Evolutionary conservation across 306 rosid genomes (phyloP), one percentile per base, ranked within the genome.

Genomic region (Fagus sylvatica): DNA sequence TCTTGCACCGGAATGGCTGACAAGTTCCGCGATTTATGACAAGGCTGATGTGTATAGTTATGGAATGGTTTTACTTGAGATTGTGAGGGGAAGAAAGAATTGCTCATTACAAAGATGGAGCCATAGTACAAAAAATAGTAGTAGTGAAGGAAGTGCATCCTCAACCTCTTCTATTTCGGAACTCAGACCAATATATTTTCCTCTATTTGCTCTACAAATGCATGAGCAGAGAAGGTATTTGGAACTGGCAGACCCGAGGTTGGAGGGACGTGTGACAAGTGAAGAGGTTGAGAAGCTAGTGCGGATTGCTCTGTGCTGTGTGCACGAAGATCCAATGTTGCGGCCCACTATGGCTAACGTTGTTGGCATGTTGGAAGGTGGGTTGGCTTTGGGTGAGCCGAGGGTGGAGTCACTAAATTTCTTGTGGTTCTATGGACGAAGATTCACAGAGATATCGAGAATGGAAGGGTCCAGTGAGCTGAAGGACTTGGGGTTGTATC

Each of bases 1-100:
- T 53, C 97, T 94, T 48, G 97, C 97, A 43, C 98, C 98, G 1
- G 97, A 94, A 81, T 94, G 98, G 97, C 92, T 94, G 1, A 94
- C 97, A 1, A 94, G 87, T 76, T 79, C 97, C 0, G 92, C 97
- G 1, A 92, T 94, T 43, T 84, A 97, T 2, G 97, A 94, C 19
- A 94, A 89, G 74, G 88, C 92, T 9, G 98, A 94, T 68, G 98
- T 94, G 5, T 94, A 94, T 37, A 88, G 97, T 79, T 94, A 69
- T 65, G 97, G 98, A 77, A 92, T 94, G 97, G 97, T 94, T 33
- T 80, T 94, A 37, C 90, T 94, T 36, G 98, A 94, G 80, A 83
- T 94, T 17, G 85, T 90, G 0, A 90, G 95, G 69, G 98, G 98
- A 75, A 89, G 92, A 68, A 94, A 92, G 53, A 94, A 92, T 40